Evolutionary conservation across 2,329 filamentous ascomycete genomes (phyloP), one percentile per base, ranked within the genome.

Genomic region (Curvularia eragrostidis): DNA sequence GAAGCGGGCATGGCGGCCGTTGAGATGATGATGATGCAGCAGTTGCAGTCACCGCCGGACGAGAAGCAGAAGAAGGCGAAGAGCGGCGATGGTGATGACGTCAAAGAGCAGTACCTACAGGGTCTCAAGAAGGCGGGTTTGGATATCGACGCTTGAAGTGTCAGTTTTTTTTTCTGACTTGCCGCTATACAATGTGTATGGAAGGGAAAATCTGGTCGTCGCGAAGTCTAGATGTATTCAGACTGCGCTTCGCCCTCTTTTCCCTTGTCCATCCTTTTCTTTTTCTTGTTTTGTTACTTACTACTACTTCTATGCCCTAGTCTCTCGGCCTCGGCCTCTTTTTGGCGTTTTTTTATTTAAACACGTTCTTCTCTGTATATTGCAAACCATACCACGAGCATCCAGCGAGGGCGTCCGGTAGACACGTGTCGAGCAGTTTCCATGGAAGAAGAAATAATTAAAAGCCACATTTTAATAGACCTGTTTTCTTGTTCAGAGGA

Each of bases 61-160:
- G 38, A 47, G 38, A 51, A 34, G 24, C 26, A 30, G 8, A 18
- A 52, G 63, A 34, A 56, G 56, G n/a, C n/a, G n/a, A n/a, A 24
- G 30, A 18, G 12, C 10, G 6, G 30, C 30, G 3, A 34, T 26
- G 24, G 15, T 15, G 9, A 1, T 0, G 79, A 82, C 65, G 56
- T 79, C 6, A 79, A 79, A 58, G 77, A 78, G 7, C 64, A 75
- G 47, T 82, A 78, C 59, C 69, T 76, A 62, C 62, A 75, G 23
- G 77, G 77, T 0, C 55, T 82, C 59, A 77, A 80, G 66, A 70
- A 69, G 41, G 75, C 75, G 10, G 80, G 80, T 1, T 63, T 82
- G 23, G 75, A 78, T 64, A 58, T 78, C 59, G 51, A 58, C 26
- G 59, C 52, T 18, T 62, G 38, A 34, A 3, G 10, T n/a, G n/a